Percentiles rank a stretch among this genome's conserved stretches.
Conservation (phyloP, 257 asterid species). For the Hygrophila difformis region DNA sequence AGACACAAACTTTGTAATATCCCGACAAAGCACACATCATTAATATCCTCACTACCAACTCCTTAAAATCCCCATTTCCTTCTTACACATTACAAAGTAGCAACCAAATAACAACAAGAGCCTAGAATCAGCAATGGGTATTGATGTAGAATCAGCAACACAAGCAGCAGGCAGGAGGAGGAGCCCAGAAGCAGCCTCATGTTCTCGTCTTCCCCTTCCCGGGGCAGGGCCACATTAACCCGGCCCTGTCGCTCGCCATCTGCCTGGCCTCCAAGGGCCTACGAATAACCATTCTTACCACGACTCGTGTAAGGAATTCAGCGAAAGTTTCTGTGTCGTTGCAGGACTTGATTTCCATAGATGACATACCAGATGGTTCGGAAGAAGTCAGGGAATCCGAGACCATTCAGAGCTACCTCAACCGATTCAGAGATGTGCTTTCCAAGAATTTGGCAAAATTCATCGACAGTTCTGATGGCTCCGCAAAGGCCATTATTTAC, state of each 20-base stretch:
- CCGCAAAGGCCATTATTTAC: slow-evolving; percentile 19
- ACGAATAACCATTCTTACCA: slow-evolving; percentile 21
- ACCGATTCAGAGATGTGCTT: slow-evolving; percentile 11
- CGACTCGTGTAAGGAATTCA: background rate
- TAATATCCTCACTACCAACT: no score
- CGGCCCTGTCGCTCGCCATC: slow-evolving; percentile 38
- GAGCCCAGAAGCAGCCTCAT: slow-evolving; percentile 8
- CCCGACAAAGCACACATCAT: no score
- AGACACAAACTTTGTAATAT: no score
- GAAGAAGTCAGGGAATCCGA: slow-evolving; percentile 5
- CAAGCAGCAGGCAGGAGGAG: no score
- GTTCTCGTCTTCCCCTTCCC: slow-evolving; percentile 40
- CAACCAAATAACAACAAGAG: no score
- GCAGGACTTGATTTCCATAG: slow-evolving; percentile 17
- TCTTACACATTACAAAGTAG: no score
- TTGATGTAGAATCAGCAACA: background rate
- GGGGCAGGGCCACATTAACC: slow-evolving; percentile 53
- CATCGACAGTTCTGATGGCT: slow-evolving; percentile 12
- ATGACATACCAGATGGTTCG: slow-evolving; percentile 22
- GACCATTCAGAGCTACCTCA: slow-evolving; percentile 5
- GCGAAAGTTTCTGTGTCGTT: slow-evolving; percentile 3
- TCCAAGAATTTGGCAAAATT: slow-evolving; percentile 14
- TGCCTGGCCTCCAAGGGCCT: slow-evolving; percentile 31
- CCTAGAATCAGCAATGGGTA: background rate
- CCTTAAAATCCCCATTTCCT: no score